Evolutionary conservation across 1,284 basidiomycete genomes (phyloP).

Genomic region (Moniliophthora roreri): DNA sequence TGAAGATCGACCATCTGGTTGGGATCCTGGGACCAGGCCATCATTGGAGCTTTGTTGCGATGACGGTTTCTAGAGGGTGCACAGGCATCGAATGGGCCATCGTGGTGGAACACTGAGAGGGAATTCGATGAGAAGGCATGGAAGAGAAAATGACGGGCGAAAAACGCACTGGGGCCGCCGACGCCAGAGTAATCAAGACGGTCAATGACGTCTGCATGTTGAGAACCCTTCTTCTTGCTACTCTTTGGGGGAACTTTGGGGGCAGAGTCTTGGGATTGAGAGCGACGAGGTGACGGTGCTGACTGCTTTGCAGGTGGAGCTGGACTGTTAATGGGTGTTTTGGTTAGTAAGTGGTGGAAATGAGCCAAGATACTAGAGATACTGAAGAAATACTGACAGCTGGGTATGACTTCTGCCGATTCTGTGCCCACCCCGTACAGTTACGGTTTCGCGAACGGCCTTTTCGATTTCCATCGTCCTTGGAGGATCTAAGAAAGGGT

Average conservation of each 20-base stretch:
- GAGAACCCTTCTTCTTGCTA: conserved; percentile 67
- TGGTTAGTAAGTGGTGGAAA: too few species aligned
- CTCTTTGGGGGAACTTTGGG: conserved; percentile 45
- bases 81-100: conserved; percentile 86
- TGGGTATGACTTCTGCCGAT: conserved; percentile 14
- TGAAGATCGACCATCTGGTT: conserved; percentile 37
- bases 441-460: conserved; percentile 66
- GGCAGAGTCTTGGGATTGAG: conserved; percentile 69
- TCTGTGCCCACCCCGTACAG: conserved; percentile 40
- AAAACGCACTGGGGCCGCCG: conserved; percentile 68
- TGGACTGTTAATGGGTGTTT: conserved; percentile 21
- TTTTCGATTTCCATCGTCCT: conserved; percentile 45
- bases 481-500: conserved; percentile 7
- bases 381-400: conserved; percentile 11
- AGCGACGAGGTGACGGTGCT: conserved; percentile 47
- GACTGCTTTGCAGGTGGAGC: conserved; percentile 24
- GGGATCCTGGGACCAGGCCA: conserved; percentile 63
- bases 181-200: conserved; percentile 66
- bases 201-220: conserved; percentile 67
- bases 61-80: conserved; percentile 83
- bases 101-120: conserved; percentile 78
- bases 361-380: conserved; percentile 15
- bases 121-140: conserved; percentile 16
- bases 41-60: conserved; percentile 75
- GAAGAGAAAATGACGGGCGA: conserved; percentile 16